These are phyloP conservation scores for Platanthera zijinensis DNA, from an alignment of 106 monocot species.

Conservation along the genomic window DNA sequence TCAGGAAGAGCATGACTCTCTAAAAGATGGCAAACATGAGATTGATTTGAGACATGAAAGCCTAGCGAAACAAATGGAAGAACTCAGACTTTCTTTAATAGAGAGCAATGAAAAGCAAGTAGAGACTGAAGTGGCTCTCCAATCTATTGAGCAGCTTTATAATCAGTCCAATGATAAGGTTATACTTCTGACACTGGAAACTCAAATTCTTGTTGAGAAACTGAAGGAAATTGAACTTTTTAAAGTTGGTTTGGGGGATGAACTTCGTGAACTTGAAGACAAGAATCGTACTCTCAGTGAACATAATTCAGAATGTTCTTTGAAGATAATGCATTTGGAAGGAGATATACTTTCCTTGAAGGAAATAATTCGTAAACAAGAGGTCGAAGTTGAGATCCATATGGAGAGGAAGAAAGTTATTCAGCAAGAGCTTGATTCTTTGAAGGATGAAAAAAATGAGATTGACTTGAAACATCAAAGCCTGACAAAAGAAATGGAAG, in stretches of 20 bases:
- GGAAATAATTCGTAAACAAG: conserved; percentile 20
- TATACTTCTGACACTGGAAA: conserved; percentile 17
- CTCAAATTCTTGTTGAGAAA: conserved; percentile 16
- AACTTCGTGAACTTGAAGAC: conserved; percentile 32
- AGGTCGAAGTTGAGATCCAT: conserved; percentile 26
- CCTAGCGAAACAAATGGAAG: conserved; percentile 35
- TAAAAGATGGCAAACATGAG: conserved; percentile 28
- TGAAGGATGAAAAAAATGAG: conserved; percentile 29
- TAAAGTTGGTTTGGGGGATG: conserved; percentile 40
- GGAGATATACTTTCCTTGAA: conserved; percentile 24
- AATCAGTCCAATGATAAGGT: conserved; percentile 30
- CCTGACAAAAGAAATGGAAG: conserved; percentile 34
- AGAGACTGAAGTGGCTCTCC: conserved; percentile 23
- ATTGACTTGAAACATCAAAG: conserved; percentile 28
- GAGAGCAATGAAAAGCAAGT: conserved; percentile 9
- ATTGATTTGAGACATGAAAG: conserved; percentile 28
- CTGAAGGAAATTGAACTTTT: conserved; percentile 25
- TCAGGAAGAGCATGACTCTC: conserved; percentile 23
- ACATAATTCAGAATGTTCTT: conserved; percentile 21
- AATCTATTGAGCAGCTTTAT: conserved; percentile 19
- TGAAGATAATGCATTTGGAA: conserved; percentile 24
- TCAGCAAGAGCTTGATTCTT: conserved; percentile 25
- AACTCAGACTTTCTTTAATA: conserved; percentile 17
- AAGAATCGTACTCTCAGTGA: conserved; percentile 27
- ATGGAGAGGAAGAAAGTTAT: conserved; percentile 30